Base-by-base conservation (phyloP, 352 stramenopile genomes). In the Phytophthora hybrid region DNA sequence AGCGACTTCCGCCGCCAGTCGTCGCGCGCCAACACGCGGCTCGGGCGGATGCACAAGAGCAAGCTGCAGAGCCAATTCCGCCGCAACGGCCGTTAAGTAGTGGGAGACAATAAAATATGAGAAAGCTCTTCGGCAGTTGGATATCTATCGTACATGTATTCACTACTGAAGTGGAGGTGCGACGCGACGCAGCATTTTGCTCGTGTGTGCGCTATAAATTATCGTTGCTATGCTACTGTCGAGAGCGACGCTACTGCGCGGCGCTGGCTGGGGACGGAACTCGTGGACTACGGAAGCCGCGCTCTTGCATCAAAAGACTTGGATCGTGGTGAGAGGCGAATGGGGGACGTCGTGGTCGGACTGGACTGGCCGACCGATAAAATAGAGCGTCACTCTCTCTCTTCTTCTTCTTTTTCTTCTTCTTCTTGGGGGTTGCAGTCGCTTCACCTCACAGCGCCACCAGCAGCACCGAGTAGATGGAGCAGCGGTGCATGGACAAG, bases 391-490 rank as follows among this genome's bases (percentile, higher is more conserved):
- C 6, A 29, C 23, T 55, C 14, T 26, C 23, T 26, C 23, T 26
- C 23, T 26, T 26, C 23, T 26, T 26, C 1, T 26, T 26, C 23
- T 26, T 26, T 26, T 26, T 26, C 23, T 26, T 37, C 34, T 41
- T 41, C 34, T 41, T 41, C 51, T 57, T 57, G 51, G 47, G 19
- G 19, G 18, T 26, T 53, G 46, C 18, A 26, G 19, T 29, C 19
- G 8, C 19, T 10, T 10, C 2, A 26, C 6, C n/a, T 83, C 66
- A 89, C n/a, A 94, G 72, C 55, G 82, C 84, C 29, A 85, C 76
- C 1, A 91, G 55, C 31, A 94, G 66, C 66, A 94, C 77, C 19
- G 78, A 84, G 76, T 93, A 94, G 76, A 94, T 89, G 54, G 82
- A 91, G 81, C 87, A 93, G 23, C 85, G 83, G 47, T 77, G 80